These are phyloP conservation scores for Trypethelium eluteriae DNA, from an alignment of 495 filamentous ascomycete species.

Conservation along the genomic window DNA sequence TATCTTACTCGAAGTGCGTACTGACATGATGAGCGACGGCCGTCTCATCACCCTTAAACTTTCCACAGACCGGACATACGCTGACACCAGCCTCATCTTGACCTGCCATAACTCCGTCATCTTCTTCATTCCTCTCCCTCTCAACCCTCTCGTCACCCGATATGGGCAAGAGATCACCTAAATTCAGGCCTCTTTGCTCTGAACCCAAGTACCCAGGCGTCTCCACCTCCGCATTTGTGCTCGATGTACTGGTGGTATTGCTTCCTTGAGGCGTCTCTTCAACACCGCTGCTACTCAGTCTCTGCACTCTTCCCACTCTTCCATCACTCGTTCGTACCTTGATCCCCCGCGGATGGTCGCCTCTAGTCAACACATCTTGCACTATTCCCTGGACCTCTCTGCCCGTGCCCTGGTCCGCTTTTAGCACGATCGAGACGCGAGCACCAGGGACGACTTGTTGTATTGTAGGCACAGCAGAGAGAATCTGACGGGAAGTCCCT, in stretches of 20 bases:
- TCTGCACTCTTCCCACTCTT: conserved; percentile 59
- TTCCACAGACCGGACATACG: conserved; percentile 51
- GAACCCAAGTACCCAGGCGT: not conserved
- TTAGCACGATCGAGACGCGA: conserved; percentile 59
- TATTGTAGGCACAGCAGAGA: conserved; percentile 40
- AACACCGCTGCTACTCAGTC: conserved; percentile 30
- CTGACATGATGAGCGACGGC: conserved; percentile 55
- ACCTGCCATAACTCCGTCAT: conserved; percentile 8
- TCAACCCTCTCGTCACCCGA: conserved; percentile 18
- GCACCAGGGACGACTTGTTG: conserved; percentile 49
- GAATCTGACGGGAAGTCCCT: not conserved
- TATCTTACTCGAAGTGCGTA: conserved; percentile 42
- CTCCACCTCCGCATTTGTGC: no score
- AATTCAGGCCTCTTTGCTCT: not conserved
- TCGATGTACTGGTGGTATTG: no score
- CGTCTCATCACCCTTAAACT: conserved; percentile 52
- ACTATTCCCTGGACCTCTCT: conserved; percentile 56
- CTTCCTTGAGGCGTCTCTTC: no score
- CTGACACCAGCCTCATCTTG: conserved; percentile 21
- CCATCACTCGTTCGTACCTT: conserved; percentile 65
- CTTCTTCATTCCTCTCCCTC: conserved; percentile 2
- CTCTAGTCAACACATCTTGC: conserved; percentile 55
- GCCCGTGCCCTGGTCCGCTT: conserved; percentile 63
- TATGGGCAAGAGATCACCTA: not conserved
- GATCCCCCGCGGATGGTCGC: conserved; percentile 66